These are phyloP conservation scores for Boletus sp. DNA, from an alignment of 768 basidiomycete genomes.

Conservation along the genomic window DNA sequence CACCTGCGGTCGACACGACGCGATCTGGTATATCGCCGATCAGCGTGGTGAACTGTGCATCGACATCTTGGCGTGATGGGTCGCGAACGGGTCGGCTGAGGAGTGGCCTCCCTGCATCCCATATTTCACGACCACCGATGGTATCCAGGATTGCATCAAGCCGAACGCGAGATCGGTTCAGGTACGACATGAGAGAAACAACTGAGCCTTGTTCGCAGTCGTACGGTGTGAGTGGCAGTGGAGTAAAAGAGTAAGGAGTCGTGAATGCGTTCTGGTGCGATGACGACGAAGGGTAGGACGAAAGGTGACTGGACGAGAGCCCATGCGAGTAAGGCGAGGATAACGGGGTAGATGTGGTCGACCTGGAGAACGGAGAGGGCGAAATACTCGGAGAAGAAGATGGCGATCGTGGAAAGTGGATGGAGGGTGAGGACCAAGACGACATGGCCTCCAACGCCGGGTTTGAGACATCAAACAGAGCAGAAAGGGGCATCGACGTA, in stretches of 20 bases:
- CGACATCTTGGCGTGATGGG: conserved; percentile 28
- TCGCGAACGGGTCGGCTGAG: conserved; percentile 39
- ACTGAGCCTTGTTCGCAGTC: conserved; percentile 26
- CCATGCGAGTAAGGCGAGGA: conserved; percentile 30
- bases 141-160: conserved; percentile 87
- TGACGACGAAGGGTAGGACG: conserved; percentile 26
- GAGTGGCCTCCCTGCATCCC: conserved; percentile 69
- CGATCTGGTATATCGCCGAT: conserved; percentile 69
- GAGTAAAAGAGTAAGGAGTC: conserved; percentile 30
- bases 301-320: conserved; percentile 25
- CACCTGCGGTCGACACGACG: conserved; percentile 65
- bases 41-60: conserved; percentile 73
- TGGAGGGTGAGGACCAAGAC: conserved; percentile 26
- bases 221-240: conserved; percentile 31
- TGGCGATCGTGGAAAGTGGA: conserved; percentile 24
- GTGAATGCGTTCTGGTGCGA: conserved; percentile 25
- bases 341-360: conserved; percentile 30
- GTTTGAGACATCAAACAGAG: conserved; percentile 23
- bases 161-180: conserved; percentile 28
- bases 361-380: conserved; percentile 34
- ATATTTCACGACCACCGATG: conserved; percentile 75
- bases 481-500: conserved; percentile 18
- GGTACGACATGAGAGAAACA: conserved; percentile 26
- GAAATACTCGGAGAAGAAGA: conserved; percentile 33
- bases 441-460: conserved; percentile 17